Conservation (phyloP, 768 basidiomycete genomes). For the Panaeolus cyanescens region DNA sequence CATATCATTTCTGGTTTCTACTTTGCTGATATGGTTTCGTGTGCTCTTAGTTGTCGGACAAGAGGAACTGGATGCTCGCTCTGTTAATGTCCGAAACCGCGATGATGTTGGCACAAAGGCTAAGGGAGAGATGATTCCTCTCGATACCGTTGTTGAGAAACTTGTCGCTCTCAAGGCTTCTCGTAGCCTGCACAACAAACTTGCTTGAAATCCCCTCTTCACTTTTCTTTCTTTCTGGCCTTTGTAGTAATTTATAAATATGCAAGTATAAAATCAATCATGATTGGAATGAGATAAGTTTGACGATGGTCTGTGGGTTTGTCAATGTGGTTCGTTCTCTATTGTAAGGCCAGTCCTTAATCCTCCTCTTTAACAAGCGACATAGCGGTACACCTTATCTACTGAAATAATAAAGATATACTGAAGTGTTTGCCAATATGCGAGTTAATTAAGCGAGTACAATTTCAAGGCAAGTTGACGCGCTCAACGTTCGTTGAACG, state of each 20-base stretch:
- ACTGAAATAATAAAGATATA: no score
- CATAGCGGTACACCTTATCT: no score
- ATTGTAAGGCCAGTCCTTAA: no score
- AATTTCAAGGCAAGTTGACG: no score
- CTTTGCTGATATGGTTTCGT: slow-evolving; percentile 6
- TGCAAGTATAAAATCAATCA: not conserved
- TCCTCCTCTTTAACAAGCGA: no score
- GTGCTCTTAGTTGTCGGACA: slow-evolving; percentile 83
- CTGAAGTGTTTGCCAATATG: no score
- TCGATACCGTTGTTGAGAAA: slow-evolving; percentile 73
- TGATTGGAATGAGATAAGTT: no score
- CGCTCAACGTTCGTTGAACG: no score
- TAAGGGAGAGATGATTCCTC: slow-evolving; percentile 70
- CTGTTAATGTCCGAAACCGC: slow-evolving; percentile 95
- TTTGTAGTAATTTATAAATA: slow-evolving; percentile 1
- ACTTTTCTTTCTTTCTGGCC: not conserved
- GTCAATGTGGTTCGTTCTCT: no score
- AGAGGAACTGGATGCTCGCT: slow-evolving; percentile 81
- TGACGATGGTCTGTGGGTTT: no score
- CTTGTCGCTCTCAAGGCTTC: slow-evolving; percentile 69
- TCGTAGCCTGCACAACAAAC: slow-evolving; percentile 44
- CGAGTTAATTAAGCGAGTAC: no score
- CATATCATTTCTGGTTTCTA: not conserved
- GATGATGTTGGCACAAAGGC: slow-evolving; percentile 90
- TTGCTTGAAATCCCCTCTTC: slow-evolving; percentile 11